Percentiles rank a stretch among this genome's conserved stretches.
These are phyloP conservation scores for Trichophaea hybrida DNA, from an alignment of 2,329 filamentous ascomycete species.

Conservation along the genomic window DNA sequence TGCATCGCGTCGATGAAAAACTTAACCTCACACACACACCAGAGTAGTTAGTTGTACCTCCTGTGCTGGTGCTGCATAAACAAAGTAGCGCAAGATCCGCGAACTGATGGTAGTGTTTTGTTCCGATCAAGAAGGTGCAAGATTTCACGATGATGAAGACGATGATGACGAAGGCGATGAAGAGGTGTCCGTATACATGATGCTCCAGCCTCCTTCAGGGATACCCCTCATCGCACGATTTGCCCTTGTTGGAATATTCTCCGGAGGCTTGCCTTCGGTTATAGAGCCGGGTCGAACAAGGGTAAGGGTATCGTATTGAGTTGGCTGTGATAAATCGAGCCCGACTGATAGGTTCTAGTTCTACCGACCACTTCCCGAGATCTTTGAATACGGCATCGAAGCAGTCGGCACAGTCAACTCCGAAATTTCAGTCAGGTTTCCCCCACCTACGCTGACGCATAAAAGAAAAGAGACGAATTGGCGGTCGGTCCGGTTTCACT, in stretches of 20 bases:
- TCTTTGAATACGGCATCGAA: not conserved
- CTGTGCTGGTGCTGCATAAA: not conserved
- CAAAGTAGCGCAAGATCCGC: not conserved
- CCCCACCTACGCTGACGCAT: not conserved
- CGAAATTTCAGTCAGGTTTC: constrained; percentile 3
- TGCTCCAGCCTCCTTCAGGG: not conserved
- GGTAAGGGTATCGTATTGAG: not conserved
- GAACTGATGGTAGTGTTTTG: not conserved
- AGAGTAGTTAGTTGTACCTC: not conserved
- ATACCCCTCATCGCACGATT: constrained; percentile 8
- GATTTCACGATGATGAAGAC: constrained; percentile 10
- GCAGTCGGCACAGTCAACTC: not conserved
- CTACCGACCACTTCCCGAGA: constrained; percentile 2
- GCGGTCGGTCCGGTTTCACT: not conserved
- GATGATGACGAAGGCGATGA: not conserved
- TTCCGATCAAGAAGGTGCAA: not conserved
- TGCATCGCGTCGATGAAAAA: not conserved
- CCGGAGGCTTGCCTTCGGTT: constrained; percentile 17
- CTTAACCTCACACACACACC: not conserved
- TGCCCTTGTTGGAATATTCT: constrained; percentile 22
- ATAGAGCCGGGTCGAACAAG: constrained; percentile 3
- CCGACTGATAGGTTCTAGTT: constrained; percentile 5
- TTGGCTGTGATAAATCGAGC: constrained; percentile 9
- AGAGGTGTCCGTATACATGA: not conserved
- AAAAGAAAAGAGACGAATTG: not conserved